These are phyloP conservation scores for Tetradesmus lagerheimii DNA, from an alignment of 139 green algal species.

Conservation along the genomic window DNA sequence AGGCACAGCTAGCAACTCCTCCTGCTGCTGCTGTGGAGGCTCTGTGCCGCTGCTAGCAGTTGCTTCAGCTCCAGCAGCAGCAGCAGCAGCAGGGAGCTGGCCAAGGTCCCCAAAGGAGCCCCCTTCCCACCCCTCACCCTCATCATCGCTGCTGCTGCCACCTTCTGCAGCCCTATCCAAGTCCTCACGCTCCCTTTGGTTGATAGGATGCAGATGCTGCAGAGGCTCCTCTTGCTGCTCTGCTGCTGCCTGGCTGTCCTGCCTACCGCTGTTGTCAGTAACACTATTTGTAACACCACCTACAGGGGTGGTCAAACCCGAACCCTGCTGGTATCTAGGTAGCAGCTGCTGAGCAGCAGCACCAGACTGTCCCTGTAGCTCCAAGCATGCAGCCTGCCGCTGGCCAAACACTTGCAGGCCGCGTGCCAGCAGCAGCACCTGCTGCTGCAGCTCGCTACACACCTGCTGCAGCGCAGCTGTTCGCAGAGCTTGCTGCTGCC, in stretches of 20 bases:
- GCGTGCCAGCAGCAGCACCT: neutral
- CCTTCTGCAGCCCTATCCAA: neutral
- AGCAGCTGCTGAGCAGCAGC: neutral
- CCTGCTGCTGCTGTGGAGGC: neutral
- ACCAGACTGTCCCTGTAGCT: neutral
- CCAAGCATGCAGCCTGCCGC: neutral
- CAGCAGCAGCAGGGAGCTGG: neutral
- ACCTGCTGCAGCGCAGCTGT: neutral
- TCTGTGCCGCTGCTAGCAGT: neutral
- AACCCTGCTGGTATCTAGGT: neutral
- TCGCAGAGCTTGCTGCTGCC: neutral
- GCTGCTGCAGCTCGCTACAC: constrained; percentile 32
- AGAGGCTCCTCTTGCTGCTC: neutral
- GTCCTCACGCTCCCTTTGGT: neutral
- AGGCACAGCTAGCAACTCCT: neutral
- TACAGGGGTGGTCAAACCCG: neutral
- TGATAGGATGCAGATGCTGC: neutral
- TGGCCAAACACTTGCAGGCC: constrained; percentile 2
- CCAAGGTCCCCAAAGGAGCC: constrained; percentile 24
- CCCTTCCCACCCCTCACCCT: constrained; percentile 30
- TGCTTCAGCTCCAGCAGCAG: neutral
- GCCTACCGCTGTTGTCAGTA: constrained; percentile 2
- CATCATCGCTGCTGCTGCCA: neutral
- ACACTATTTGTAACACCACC: neutral
- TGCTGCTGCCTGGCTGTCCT: neutral